These are phyloP conservation scores for Syncephalis fuscata DNA, from an alignment of 371 early-diverging fungal species.

Conservation along the genomic window DNA sequence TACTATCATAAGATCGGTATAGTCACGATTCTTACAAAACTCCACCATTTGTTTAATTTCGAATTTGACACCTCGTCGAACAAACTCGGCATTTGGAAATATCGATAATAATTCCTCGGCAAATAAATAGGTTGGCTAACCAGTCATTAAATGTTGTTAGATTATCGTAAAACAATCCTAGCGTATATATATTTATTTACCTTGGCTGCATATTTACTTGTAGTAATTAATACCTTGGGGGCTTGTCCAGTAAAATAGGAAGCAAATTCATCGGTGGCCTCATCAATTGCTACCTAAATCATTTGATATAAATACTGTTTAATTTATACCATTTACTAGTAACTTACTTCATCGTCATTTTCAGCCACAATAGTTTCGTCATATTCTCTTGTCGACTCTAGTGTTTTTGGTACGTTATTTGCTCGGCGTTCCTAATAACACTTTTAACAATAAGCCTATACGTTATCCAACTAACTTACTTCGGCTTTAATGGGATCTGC, in stretches of 20 bases:
- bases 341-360: conserved; percentile 44
- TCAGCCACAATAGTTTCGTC: conserved; percentile 85
- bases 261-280: conserved; percentile 86
- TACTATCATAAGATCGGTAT: conserved; percentile 81
- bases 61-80: conserved; percentile 73
- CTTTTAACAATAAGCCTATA: no score
- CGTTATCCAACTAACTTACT: conserved; percentile 12
- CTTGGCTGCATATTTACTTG: conserved; percentile 44
- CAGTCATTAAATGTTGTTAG: neutral
- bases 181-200: neutral
- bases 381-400: conserved; percentile 81
- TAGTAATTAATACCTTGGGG: conserved; percentile 93
- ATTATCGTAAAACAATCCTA: neutral
- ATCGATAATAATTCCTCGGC: conserved; percentile 77
- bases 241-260: conserved; percentile 67
- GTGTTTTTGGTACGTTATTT: conserved; percentile 80
- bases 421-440: conserved; percentile 62
- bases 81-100: conserved; percentile 83
- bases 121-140: conserved; percentile 52
- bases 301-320: no score
- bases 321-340: neutral
- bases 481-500: conserved; percentile 78
- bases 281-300: conserved; percentile 61
- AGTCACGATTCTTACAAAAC: conserved; percentile 73
- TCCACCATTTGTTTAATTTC: conserved; percentile 82